Percentiles rank a stretch among this genome's conserved stretches.
These are phyloP conservation scores for Nakazawaea populi DNA, from an alignment of 805 yeast species.

Conservation along the genomic window DNA sequence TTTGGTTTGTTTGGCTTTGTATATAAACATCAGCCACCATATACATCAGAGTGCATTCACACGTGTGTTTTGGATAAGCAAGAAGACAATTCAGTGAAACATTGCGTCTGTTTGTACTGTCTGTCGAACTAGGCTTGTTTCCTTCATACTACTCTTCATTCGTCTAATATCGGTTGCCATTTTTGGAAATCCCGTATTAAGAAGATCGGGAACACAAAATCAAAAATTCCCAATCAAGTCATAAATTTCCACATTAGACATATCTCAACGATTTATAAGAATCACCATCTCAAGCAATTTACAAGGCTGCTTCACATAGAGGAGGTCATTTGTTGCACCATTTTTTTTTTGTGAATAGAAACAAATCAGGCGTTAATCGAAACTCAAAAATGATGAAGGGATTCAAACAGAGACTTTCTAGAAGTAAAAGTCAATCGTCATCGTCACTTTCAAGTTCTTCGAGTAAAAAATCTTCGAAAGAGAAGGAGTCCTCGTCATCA, in stretches of 20 bases:
- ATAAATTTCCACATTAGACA: not conserved
- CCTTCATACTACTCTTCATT: not conserved
- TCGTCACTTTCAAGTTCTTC: slow-evolving; percentile 10
- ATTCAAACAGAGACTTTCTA: slow-evolving; percentile 51
- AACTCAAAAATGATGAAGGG: slow-evolving; percentile 62
- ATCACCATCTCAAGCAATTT: not conserved
- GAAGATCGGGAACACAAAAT: not conserved
- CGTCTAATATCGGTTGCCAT: not conserved
- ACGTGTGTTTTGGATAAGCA: no score
- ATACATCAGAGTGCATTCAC: no score
- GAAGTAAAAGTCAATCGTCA: slow-evolving; percentile 28
- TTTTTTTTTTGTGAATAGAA: not conserved
- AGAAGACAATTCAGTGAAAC: no score
- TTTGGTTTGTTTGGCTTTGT: no score
- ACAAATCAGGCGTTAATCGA: not conserved
- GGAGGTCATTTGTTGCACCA: not conserved
- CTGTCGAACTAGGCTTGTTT: no score
- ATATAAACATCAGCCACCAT: no score
- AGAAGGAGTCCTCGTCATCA: slow-evolving; percentile 12
- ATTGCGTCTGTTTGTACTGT: no score
- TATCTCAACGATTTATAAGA: no score
- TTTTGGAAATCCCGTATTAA: not conserved
- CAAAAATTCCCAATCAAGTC: not conserved
- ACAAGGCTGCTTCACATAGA: not conserved
- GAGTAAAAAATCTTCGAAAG: not conserved